Evolutionary conservation across 352 stramenopile species (phyloP).

Genomic region (Globisporangium spiculum): DNA sequence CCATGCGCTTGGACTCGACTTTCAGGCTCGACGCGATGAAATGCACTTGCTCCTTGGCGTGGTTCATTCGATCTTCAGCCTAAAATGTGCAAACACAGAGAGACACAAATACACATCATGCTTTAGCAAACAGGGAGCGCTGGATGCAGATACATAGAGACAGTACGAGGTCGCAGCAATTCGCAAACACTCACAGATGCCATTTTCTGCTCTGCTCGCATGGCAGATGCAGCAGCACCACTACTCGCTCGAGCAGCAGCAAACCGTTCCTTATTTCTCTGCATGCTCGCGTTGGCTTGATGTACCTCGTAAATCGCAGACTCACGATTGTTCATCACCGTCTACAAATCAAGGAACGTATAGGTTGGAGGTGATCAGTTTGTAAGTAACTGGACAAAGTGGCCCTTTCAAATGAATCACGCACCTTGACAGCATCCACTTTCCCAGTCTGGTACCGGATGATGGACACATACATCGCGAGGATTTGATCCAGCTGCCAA

Average conservation of each 20-base stretch:
- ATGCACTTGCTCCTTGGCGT: slow-evolving; percentile 82
- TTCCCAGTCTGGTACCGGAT: slow-evolving; percentile 84
- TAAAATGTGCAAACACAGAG: slow-evolving; percentile 11
- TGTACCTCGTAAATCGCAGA: slow-evolving; percentile 84
- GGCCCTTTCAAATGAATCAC: neutral
- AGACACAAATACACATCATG: slow-evolving; percentile 4
- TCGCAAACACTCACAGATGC: slow-evolving; percentile 44
- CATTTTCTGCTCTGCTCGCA: slow-evolving; percentile 88
- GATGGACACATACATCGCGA: slow-evolving; percentile 86
- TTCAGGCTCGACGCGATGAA: slow-evolving; percentile 88
- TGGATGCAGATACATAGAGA: neutral
- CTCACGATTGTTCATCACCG: slow-evolving; percentile 85
- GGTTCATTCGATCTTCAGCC: slow-evolving; percentile 86
- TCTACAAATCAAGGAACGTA: slow-evolving; percentile 27
- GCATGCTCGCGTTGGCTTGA: slow-evolving; percentile 88
- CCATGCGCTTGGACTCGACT: slow-evolving; percentile 79
- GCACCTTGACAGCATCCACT: slow-evolving; percentile 83
- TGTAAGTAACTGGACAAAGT: neutral
- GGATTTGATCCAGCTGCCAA: slow-evolving; percentile 68
- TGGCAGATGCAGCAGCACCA: slow-evolving; percentile 77
- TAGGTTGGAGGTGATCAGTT: neutral
- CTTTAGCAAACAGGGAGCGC: neutral
- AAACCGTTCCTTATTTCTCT: slow-evolving; percentile 88
- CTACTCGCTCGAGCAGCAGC: slow-evolving; percentile 80
- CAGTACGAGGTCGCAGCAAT: neutral